A percentile compares a stretch with the other conserved stretches of the same genome.
Conservation (phyloP, 2,329 filamentous ascomycete genomes). For the Pezizomycotina sp. region DNA sequence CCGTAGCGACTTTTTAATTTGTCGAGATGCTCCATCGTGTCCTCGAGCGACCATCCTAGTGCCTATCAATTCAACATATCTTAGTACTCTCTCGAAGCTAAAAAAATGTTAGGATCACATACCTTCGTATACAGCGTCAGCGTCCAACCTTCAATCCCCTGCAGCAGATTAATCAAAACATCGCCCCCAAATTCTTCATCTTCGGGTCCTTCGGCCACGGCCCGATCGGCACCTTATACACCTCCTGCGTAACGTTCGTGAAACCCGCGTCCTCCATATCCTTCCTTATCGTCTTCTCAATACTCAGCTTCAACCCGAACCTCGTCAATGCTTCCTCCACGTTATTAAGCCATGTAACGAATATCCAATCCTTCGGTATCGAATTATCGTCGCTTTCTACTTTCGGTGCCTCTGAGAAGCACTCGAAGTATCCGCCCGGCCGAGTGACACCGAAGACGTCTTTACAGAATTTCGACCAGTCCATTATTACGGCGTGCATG, state of each 20-base stretch:
- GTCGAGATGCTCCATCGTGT: conserved; percentile 6
- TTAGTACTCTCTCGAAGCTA: too few species aligned
- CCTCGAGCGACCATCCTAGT: conserved; percentile 2
- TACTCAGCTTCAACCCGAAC: conserved; percentile 29
- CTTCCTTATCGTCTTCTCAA: conserved; percentile 25
- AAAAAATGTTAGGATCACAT: conserved; percentile 19
- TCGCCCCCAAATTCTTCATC: conserved; percentile 25
- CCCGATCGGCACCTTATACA: conserved; percentile 26
- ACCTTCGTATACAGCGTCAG: conserved; percentile 13
- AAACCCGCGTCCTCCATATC: conserved; percentile 27
- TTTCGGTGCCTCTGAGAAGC: conserved; percentile 26
- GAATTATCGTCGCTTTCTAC: conserved; percentile 29
- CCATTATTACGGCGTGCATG: conserved; percentile 37
- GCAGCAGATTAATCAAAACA: conserved; percentile 23
- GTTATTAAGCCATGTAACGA: conserved; percentile 28
- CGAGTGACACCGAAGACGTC: conserved; percentile 32
- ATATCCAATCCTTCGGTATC: conserved; percentile 27
- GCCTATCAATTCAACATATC: too few species aligned
- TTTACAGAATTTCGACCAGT: conserved; percentile 37
- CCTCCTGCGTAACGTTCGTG: conserved; percentile 24
- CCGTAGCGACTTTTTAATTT: conserved; percentile 13
- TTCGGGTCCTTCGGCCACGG: conserved; percentile 25
- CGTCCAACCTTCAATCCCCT: conserved; percentile 13
- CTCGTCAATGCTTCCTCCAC: conserved; percentile 30
- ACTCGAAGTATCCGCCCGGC: conserved; percentile 33